A percentile compares a stretch with the other conserved stretches of the same genome.
Conservation (phyloP, 495 filamentous ascomycete genomes). For the Aspergillus baeticus region DNA sequence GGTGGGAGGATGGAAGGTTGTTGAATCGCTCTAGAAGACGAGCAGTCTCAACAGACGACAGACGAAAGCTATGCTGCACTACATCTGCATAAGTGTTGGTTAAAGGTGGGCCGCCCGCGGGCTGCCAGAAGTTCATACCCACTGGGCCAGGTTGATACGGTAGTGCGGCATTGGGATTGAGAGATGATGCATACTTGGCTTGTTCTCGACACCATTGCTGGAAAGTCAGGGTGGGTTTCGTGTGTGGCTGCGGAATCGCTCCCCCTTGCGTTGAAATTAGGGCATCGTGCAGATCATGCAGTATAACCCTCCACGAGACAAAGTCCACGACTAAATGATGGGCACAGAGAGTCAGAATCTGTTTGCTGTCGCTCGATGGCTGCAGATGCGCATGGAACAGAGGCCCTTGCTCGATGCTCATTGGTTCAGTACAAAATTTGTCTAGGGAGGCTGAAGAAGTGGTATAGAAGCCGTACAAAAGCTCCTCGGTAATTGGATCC, state of each 20-base stretch:
- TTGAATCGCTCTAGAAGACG: background rate
- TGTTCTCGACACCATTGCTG: constrained; percentile 10
- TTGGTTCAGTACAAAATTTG: constrained; percentile 5
- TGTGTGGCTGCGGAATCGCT: background rate
- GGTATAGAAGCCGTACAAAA: background rate
- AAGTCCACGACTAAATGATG: constrained; percentile 8
- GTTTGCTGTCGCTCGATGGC: background rate
- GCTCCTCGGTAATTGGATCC: background rate
- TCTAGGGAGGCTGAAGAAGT: background rate
- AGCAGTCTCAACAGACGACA: background rate
- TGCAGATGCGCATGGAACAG: constrained; percentile 5
- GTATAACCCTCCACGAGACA: constrained; percentile 7
- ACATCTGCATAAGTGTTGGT: background rate
- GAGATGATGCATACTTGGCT: background rate
- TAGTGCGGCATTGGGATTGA: background rate
- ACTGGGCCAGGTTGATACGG: constrained; percentile 4
- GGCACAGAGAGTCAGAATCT: constrained; percentile 5
- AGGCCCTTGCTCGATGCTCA: constrained; percentile 1
- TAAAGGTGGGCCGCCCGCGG: background rate
- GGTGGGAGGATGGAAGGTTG: background rate
- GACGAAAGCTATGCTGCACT: background rate
- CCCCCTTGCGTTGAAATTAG: background rate
- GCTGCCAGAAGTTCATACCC: constrained; percentile 4
- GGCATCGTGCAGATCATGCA: constrained; percentile 6
- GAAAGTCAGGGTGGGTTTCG: background rate